Percentiles rank a stretch among this genome's conserved stretches.
These are phyloP conservation scores for Ascochyta clinopodiicola DNA, from an alignment of 2,329 filamentous ascomycete species.

Conservation along the genomic window DNA sequence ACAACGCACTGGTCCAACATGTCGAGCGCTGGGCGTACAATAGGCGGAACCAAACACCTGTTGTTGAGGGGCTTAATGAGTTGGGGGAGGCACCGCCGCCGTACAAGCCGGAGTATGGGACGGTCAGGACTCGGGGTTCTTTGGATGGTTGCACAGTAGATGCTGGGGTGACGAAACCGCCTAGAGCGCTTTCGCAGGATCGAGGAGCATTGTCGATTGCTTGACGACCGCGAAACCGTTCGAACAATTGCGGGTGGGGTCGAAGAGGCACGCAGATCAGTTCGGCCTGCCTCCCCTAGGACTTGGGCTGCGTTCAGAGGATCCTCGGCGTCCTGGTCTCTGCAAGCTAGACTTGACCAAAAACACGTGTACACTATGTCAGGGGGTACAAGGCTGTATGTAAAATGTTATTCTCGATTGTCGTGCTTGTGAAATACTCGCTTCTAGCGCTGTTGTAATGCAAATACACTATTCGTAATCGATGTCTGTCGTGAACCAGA, in stretches of 20 bases:
- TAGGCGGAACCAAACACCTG: constrained; percentile 29
- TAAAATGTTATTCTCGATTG: not conserved
- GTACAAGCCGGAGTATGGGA: constrained; percentile 54
- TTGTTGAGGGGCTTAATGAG: constrained; percentile 67
- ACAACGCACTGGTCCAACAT: constrained; percentile 46
- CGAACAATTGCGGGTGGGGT: not conserved
- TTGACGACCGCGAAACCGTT: constrained; percentile 47
- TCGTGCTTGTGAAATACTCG: not conserved
- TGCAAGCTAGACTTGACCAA: too few species aligned
- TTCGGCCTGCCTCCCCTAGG: not conserved
- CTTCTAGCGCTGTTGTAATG: not conserved
- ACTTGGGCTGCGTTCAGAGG: not conserved
- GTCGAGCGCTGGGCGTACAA: constrained; percentile 44
- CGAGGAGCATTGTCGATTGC: constrained; percentile 40
- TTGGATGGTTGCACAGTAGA: constrained; percentile 1
- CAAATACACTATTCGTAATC: not conserved
- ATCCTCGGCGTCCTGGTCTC: not conserved
- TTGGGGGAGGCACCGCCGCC: constrained; percentile 70
- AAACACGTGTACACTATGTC: too few species aligned
- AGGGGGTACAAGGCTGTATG: not conserved
- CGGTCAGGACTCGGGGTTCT: constrained; percentile 18
- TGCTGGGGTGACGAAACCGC: constrained; percentile 41
- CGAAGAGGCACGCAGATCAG: not conserved
- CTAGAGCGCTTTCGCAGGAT: constrained; percentile 49
- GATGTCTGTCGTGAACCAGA: not conserved